A percentile compares a stretch with the other conserved stretches of the same genome.
phyloP scores from a whole-genome alignment of 2,329 filamentous ascomycete genomes.

The Colletotrichum endophyticum region DNA sequence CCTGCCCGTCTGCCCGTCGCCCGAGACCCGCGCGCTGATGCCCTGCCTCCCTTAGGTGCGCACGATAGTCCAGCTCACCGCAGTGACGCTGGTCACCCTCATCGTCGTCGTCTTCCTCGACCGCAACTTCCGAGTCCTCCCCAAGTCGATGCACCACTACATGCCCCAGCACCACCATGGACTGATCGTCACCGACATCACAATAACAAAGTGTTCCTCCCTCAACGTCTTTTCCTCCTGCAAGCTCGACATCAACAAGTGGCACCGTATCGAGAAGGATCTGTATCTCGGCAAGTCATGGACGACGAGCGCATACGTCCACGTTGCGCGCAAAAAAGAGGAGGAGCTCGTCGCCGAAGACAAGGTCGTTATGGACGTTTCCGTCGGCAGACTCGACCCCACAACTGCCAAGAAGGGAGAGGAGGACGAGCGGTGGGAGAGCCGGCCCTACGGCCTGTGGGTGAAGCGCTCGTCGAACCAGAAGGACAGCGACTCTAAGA shows the following conservation, averaged over 20 bases:
- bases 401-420: conserved; percentile 57
- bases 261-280: conserved; percentile 90
- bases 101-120: conserved; percentile 83
- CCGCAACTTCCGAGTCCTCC: conserved; percentile 85
- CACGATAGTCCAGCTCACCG: conserved; percentile 77
- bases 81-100: conserved; percentile 69
- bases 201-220: conserved; percentile 75
- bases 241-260: conserved; percentile 71
- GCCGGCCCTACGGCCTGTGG: conserved; percentile 80
- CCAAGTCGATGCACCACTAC: conserved; percentile 83
- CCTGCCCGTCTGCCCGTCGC: background rate
- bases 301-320: conserved; percentile 79
- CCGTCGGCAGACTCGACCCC: conserved; percentile 76
- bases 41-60: conserved; percentile 49
- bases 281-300: conserved; percentile 74
- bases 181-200: conserved; percentile 84
- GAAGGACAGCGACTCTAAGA: conserved; percentile 75
- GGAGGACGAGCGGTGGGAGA: conserved; percentile 75
- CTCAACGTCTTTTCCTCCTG: conserved; percentile 79
- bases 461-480: conserved; percentile 75
- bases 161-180: conserved; percentile 86
- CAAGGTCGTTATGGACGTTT: conserved; percentile 80
- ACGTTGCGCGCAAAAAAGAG: conserved; percentile 84
- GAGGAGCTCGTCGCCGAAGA: conserved; percentile 79
- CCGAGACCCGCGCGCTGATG: background rate